phyloP scores from a whole-genome alignment of 129 eudicot species.

The Heracleum sosnowskyi region DNA sequence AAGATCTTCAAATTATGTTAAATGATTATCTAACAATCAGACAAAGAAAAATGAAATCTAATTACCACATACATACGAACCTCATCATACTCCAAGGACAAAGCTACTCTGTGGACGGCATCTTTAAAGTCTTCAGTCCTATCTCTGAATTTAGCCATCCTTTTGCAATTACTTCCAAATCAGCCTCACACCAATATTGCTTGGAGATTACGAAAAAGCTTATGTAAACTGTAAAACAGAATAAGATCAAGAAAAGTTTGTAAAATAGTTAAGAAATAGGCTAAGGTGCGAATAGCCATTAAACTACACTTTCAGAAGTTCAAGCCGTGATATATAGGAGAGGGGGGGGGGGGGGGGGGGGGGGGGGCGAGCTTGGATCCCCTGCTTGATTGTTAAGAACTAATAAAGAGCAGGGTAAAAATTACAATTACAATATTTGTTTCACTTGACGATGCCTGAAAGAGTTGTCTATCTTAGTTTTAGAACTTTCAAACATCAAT shows the following conservation, averaged over 20 bases:
- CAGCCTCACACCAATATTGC: not conserved
- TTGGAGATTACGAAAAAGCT: not conserved
- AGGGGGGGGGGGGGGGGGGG: not conserved
- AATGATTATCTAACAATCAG: not conserved
- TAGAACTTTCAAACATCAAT: not conserved
- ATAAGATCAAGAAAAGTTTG: not conserved
- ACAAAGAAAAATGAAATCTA: not conserved
- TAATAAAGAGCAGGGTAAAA: not conserved
- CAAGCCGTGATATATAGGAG: not conserved
- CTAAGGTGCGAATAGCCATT: not conserved
- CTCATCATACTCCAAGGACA: slow-evolving; percentile 74
- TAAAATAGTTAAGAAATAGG: not conserved
- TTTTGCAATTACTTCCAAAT: slow-evolving; percentile 5
- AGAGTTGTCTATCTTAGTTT: not conserved
- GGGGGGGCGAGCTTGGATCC: not conserved
- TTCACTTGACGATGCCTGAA: not conserved
- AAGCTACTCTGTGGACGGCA: slow-evolving; percentile 70
- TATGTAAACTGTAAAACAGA: not conserved
- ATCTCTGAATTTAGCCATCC: slow-evolving; percentile 77
- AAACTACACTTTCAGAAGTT: no score
- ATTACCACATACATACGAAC: slow-evolving; percentile 27
- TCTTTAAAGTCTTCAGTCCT: slow-evolving; percentile 93
- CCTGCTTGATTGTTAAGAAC: no score
- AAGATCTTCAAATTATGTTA: not conserved
- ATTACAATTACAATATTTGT: not conserved